Percentiles rank a stretch among this genome's conserved stretches.
Conservation (phyloP, 768 basidiomycete species). For the Mycena haematopus region DNA sequence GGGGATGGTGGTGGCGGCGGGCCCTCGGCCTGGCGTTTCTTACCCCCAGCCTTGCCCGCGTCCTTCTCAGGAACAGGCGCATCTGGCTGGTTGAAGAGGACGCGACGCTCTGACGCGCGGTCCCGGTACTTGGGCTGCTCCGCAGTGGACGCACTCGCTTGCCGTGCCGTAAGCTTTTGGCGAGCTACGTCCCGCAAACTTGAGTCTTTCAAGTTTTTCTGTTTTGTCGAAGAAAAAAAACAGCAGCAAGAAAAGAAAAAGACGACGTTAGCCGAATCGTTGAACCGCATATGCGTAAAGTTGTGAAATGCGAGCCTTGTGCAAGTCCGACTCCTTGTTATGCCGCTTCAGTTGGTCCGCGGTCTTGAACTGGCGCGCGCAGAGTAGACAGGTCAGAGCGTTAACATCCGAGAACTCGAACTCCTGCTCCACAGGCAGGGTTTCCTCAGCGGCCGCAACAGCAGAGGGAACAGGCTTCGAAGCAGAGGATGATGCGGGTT, state of each 20-base stretch:
- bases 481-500: constrained; percentile 30
- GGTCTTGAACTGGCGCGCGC: constrained; percentile 91
- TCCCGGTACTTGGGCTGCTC: constrained; percentile 91
- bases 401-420: constrained; percentile 84
- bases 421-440: constrained; percentile 56
- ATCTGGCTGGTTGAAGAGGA: constrained; percentile 92
- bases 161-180: constrained; percentile 63
- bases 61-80: constrained; percentile 68
- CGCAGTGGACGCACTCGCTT: constrained; percentile 34
- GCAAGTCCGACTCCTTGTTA: constrained; percentile 91
- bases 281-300: constrained; percentile 36
- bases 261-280: constrained; percentile 22
- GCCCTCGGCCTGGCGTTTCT: constrained; percentile 56
- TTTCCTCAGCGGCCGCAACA: constrained; percentile 34
- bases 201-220: constrained; percentile 88
- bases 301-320: constrained; percentile 78
- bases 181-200: constrained; percentile 76
- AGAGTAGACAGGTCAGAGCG: constrained; percentile 85
- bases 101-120: constrained; percentile 89
- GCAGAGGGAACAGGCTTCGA: constrained; percentile 25
- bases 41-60: constrained; percentile 32
- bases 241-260: constrained; percentile 33
- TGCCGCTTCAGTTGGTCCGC: constrained; percentile 87
- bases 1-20: constrained; percentile 70
- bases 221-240: constrained; percentile 29